Evolutionary conservation across 257 asterid species (phyloP).

Genomic region (Ehretia macrophylla): DNA sequence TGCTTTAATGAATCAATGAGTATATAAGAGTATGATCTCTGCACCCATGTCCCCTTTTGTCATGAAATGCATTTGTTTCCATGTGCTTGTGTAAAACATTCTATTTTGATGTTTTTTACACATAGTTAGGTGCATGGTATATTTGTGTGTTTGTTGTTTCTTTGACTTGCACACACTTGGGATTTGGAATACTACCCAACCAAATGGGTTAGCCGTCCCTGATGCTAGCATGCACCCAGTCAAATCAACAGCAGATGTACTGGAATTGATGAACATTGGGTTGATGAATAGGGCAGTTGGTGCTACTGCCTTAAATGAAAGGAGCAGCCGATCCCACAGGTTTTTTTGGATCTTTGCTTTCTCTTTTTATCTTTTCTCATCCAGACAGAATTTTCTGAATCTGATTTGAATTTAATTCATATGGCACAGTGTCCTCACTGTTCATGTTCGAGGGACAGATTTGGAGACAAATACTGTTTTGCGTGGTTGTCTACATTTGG

Average conservation of each 20-base stretch:
- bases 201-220: conserved; percentile 96
- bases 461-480: conserved; percentile 70
- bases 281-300: conserved; percentile 86
- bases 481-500: conserved; percentile 93
- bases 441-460: conserved; percentile 86
- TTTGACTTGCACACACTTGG: conserved; percentile 91
- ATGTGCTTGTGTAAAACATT: not conserved
- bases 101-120: not conserved
- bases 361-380: conserved; percentile 2
- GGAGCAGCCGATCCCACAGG: conserved; percentile 99
- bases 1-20: too few species aligned
- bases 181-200: conserved; percentile 86
- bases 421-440: conserved; percentile 78
- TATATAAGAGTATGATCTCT: too few species aligned
- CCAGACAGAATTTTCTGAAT: not conserved
- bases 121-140: too few species aligned
- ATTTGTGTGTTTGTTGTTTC: too few species aligned
- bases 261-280: conserved; percentile 81
- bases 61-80: not conserved
- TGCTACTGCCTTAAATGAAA: conserved; percentile 89
- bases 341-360: conserved; percentile 15
- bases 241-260: conserved; percentile 69
- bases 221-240: conserved; percentile 96
- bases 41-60: not conserved
- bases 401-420: conserved; percentile 17